These are phyloP conservation scores for Perkinsela sp. DNA, from an alignment of 208 protist species.

Conservation along the genomic window DNA sequence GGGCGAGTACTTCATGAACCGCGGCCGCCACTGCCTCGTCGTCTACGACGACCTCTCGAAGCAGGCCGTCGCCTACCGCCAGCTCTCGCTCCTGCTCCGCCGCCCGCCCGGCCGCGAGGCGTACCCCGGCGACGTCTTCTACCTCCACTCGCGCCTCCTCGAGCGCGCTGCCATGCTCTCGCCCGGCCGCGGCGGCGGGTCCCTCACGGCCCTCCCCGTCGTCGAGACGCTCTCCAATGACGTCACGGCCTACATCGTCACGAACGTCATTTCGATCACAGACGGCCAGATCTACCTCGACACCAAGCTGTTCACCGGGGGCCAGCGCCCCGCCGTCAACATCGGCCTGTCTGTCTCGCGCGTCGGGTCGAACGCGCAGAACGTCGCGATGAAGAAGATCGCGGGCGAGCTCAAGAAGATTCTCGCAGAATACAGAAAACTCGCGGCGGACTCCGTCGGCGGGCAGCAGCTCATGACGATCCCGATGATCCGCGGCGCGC, in stretches of 20 bases:
- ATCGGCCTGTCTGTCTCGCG: slow-evolving; percentile 75
- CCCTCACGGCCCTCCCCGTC: slow-evolving; percentile 63
- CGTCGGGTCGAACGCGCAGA: slow-evolving; percentile 70
- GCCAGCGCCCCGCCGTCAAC: slow-evolving; percentile 68
- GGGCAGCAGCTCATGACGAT: slow-evolving; percentile 32
- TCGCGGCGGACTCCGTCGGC: slow-evolving; percentile 44
- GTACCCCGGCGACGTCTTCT: slow-evolving; percentile 79
- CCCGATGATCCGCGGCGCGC: slow-evolving; percentile 42
- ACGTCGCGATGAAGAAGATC: slow-evolving; percentile 68
- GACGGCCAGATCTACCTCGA: slow-evolving; percentile 80
- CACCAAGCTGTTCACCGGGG: slow-evolving; percentile 67
- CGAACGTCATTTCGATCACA: slow-evolving; percentile 77
- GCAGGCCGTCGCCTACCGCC: slow-evolving; percentile 74
- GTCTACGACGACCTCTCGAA: slow-evolving; percentile 77
- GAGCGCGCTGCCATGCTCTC: slow-evolving; percentile 68
- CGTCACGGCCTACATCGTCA: slow-evolving; percentile 74
- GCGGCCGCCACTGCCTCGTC: slow-evolving; percentile 60
- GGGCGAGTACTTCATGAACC: slow-evolving; percentile 70
- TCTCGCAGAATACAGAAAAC: slow-evolving; percentile 70
- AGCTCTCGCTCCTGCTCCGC: slow-evolving; percentile 69
- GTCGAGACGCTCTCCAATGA: slow-evolving; percentile 74
- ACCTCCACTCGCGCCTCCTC: slow-evolving; percentile 69
- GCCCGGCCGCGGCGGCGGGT: slow-evolving; percentile 36
- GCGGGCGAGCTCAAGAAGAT: slow-evolving; percentile 64
- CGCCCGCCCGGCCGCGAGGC: slow-evolving; percentile 64